Evolutionary conservation across 2,329 filamentous ascomycete species (phyloP).

Genomic region (Xylaria sp.): DNA sequence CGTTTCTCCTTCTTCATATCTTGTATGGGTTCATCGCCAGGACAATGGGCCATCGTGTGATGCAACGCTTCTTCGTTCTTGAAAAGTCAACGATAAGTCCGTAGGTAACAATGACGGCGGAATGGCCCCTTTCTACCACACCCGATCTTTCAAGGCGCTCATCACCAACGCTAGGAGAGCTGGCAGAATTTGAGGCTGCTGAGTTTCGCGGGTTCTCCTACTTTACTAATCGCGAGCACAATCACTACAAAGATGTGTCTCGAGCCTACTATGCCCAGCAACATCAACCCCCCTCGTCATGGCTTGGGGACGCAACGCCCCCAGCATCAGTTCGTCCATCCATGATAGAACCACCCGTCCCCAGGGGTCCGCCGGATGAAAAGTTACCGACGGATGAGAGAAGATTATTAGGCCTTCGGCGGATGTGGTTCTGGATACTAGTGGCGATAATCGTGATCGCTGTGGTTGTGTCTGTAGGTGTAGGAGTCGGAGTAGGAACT

Average conservation of each 20-base stretch:
- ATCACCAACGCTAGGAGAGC: slow-evolving; percentile 9
- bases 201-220: slow-evolving; percentile 32
- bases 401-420: slow-evolving; percentile 30
- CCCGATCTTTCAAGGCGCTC: slow-evolving; percentile 16
- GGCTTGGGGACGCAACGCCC: slow-evolving; percentile 32
- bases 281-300: slow-evolving; percentile 24
- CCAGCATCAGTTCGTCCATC: slow-evolving; percentile 24
- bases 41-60: slow-evolving; percentile 15
- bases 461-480: slow-evolving; percentile 31
- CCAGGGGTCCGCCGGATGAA: slow-evolving; percentile 3
- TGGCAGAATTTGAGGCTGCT: slow-evolving; percentile 11
- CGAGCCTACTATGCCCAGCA: slow-evolving; percentile 26
- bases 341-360: slow-evolving; percentile 6
- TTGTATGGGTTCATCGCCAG: background rate
- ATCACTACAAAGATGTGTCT: slow-evolving; percentile 28
- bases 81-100: slow-evolving; percentile 10
- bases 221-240: slow-evolving; percentile 32
- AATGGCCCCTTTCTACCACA: slow-evolving; percentile 14
- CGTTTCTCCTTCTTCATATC: slow-evolving; percentile 17
- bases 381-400: slow-evolving; percentile 10
- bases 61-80: slow-evolving; percentile 13
- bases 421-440: slow-evolving; percentile 34
- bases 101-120: slow-evolving; percentile 23
- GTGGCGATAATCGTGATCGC: slow-evolving; percentile 30
- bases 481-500: slow-evolving; percentile 35